phyloP scores from a whole-genome alignment of 768 basidiomycete species.

The Phaffia australis region DNA sequence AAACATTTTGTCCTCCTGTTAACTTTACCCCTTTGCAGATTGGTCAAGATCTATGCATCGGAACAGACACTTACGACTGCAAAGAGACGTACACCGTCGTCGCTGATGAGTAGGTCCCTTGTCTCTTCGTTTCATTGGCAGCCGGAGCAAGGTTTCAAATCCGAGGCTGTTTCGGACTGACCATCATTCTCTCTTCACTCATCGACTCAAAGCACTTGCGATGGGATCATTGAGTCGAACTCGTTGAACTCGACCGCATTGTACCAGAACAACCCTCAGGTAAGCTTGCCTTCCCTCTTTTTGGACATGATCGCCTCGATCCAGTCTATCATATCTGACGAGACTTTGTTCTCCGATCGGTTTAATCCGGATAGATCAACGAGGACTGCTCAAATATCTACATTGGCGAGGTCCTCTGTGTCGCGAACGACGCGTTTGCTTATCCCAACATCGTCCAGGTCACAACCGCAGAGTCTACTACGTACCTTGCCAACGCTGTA shows the following conservation, averaged over 20 bases:
- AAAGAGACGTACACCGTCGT: constrained; percentile 49
- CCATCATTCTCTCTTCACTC: too few species aligned
- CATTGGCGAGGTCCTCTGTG: constrained; percentile 62
- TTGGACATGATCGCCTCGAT: too few species aligned
- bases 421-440: constrained; percentile 39
- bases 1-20: too few species aligned
- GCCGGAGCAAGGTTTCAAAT: too few species aligned
- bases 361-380: constrained; percentile 40
- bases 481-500: constrained; percentile 19
- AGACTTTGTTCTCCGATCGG: background rate
- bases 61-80: constrained; percentile 53
- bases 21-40: constrained; percentile 28
- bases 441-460: constrained; percentile 41
- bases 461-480: constrained; percentile 27
- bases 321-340: background rate
- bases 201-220: constrained; percentile 43
- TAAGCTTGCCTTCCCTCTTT: background rate
- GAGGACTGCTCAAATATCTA: constrained; percentile 50
- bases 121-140: background rate
- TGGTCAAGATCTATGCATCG: constrained; percentile 56
- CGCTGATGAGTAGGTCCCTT: constrained; percentile 42
- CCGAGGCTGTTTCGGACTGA: background rate
- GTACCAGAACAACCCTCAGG: constrained; percentile 63
- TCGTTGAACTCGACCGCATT: constrained; percentile 50
- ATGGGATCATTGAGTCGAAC: constrained; percentile 40